Evolutionary conservation across 2,329 filamentous ascomycete genomes (phyloP), one percentile per base, ranked within the genome.

Genomic region (Rhynchosporium graminicola): DNA sequence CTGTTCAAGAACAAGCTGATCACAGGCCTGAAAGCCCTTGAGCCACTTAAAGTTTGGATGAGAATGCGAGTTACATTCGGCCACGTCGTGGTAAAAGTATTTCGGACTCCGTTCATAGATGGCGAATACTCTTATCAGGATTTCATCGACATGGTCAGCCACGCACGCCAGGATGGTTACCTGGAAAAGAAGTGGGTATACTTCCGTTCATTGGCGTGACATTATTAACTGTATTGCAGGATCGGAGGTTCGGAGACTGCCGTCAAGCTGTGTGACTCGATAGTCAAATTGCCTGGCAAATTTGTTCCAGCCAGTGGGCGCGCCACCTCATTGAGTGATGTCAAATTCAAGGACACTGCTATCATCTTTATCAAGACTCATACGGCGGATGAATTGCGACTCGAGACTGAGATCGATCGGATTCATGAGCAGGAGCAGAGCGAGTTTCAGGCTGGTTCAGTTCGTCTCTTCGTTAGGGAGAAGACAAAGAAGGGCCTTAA

Each of bases 41-140:
- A 67, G 36, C 63, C 65, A 13, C 33, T 71, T 3, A 70, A 68
- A 38, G 64, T 61, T 31, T 67, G 68, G 65, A 73, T 74, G 71
- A 64, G 67, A 40, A 72, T 75, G 70, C 67, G 73, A 26, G 65
- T 74, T 7, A 66, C 72, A 38, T 74, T 74, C 59, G 73, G 73
- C 15, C 65, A 71, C 46, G 40, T 71, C 8, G 57, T 65, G 36
- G 57, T 75, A 1, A 62, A 33, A 15, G 58, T 64, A 12, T 73
- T 66, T 48, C 67, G 57, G 12, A 61, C 61, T 20, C 61, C 57
- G 3, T 70, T 74, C 45, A 26, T 28, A 15, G 48, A 65, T 9
- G 50, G 42, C 6, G 40, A 66, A 10, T 66, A 64, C 36, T 36
- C 56, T 5, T 71, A 69, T 40, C 45, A 65, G 15, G 57, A 66